These are phyloP conservation scores for Hypoxylon sp. DNA, from an alignment of 2,329 filamentous ascomycete genomes.

Conservation along the genomic window DNA sequence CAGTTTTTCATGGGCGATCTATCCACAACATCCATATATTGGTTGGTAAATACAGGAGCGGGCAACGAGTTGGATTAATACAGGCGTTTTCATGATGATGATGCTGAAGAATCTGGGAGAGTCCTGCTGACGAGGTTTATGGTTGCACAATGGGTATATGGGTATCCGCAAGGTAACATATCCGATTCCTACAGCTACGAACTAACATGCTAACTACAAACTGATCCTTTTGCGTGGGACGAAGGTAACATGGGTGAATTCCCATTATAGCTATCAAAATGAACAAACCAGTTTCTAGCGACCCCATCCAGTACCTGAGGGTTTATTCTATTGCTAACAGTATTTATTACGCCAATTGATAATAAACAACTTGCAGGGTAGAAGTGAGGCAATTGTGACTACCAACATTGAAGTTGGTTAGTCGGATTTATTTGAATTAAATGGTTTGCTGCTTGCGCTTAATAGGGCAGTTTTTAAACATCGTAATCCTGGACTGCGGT, in stretches of 20 bases:
- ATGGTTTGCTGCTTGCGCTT: constrained; percentile 36
- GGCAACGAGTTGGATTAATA: constrained; percentile 18
- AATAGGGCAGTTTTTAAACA: constrained; percentile 29
- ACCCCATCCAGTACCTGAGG: constrained; percentile 8
- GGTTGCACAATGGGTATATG: constrained; percentile 21
- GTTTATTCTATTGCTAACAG: constrained; percentile 10
- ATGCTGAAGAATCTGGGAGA: constrained; percentile 20
- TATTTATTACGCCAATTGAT: constrained; percentile 32
- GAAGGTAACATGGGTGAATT: constrained; percentile 8
- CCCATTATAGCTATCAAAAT: constrained; percentile 4
- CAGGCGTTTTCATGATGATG: constrained; percentile 11
- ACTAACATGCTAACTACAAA: constrained; percentile 12
- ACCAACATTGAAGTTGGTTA: constrained; percentile 23
- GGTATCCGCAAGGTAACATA: constrained; percentile 10
- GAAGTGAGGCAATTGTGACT: constrained; percentile 32
- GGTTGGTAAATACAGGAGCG: constrained; percentile 5
- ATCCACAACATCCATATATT: constrained; percentile 9
- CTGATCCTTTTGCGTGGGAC: constrained; percentile 20
- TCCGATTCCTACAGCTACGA: constrained; percentile 7
- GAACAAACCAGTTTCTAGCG: constrained; percentile 30
- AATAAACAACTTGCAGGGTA: constrained; percentile 31
- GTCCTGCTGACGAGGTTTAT: constrained; percentile 31
- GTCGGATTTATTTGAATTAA: constrained; percentile 21
- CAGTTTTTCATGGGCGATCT: constrained; percentile 17
- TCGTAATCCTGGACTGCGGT: constrained; percentile 42